phyloP scores from a whole-genome alignment of 805 yeast genomes.

The Sugiyamaella boreocaroliniensis region DNA sequence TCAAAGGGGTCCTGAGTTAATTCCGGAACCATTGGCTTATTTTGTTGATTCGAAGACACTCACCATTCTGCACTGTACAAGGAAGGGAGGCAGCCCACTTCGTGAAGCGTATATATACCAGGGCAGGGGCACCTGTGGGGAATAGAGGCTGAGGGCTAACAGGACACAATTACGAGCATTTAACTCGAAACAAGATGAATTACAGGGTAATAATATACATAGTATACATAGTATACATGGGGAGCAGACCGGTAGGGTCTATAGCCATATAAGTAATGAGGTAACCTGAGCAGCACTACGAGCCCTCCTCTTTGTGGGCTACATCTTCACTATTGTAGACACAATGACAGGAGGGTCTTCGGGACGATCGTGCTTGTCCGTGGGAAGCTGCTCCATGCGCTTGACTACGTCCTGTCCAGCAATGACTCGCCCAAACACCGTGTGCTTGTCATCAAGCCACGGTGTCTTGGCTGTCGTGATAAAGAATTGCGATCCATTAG shows the following conservation, averaged over 20 bases:
- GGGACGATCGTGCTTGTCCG: conserved; percentile 45
- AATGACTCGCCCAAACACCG: conserved; percentile 49
- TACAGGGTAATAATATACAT: no score
- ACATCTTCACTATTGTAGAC: conserved; percentile 15
- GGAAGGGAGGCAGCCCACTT: background rate
- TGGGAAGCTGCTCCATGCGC: conserved; percentile 40
- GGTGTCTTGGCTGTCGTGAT: conserved; percentile 50
- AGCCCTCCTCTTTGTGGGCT: no score
- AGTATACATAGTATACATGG: no score
- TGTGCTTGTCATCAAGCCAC: conserved; percentile 53
- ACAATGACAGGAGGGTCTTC: conserved; percentile 28
- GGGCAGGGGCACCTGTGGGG: background rate
- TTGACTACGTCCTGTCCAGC: conserved; percentile 46
- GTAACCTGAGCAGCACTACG: no score
- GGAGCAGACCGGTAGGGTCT: no score
- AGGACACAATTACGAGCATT: no score
- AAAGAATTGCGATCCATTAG: conserved; percentile 56
- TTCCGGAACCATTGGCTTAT: background rate
- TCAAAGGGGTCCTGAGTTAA: conserved; percentile 47
- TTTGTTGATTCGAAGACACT: no score
- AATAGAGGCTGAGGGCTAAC: no score
- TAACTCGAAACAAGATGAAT: no score
- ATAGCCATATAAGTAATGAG: no score
- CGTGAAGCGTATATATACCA: background rate
- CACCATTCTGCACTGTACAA: background rate